Evolutionary conservation across 176 grass and related monocot genomes (phyloP).

Genomic region (Guadua angustifolia): DNA sequence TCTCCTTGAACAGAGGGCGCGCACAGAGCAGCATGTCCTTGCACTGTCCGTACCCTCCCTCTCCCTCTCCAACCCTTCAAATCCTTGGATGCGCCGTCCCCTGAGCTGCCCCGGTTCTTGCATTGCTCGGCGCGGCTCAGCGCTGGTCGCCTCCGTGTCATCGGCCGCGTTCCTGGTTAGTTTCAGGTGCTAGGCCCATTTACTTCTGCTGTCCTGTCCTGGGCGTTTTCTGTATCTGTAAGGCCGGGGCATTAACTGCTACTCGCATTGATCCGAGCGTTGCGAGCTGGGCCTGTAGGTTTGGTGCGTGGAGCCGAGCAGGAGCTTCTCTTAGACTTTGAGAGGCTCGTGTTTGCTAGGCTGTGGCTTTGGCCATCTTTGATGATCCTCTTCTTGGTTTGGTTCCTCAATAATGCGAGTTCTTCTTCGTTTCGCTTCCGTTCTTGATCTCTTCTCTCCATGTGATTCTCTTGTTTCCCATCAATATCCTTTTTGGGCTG

Average conservation of each 20-base stretch:
- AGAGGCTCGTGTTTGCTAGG: neutral
- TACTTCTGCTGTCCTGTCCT: slow-evolving; percentile 39
- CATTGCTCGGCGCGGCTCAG: slow-evolving; percentile 42
- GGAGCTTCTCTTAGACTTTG: neutral
- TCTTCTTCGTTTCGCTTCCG: neutral
- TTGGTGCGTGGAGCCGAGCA: neutral
- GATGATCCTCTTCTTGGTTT: neutral
- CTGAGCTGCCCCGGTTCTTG: slow-evolving; percentile 20
- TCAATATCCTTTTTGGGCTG: neutral
- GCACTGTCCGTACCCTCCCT: slow-evolving; percentile 23
- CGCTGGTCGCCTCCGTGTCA: slow-evolving; percentile 45
- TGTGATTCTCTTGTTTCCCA: neutral
- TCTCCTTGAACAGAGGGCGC: slow-evolving; percentile 36
- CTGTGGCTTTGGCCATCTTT: neutral
- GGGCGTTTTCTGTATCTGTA: slow-evolving; percentile 23
- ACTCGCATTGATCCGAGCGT: slow-evolving; percentile 43
- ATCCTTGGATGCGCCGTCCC: slow-evolving; percentile 19
- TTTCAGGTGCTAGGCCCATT: slow-evolving; percentile 45
- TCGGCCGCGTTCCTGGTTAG: slow-evolving; percentile 33
- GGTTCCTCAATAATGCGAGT: neutral
- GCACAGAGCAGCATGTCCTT: slow-evolving; percentile 35
- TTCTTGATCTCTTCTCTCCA: neutral
- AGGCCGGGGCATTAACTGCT: slow-evolving; percentile 46
- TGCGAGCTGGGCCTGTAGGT: neutral
- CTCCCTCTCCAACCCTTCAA: slow-evolving; percentile 44